Evolutionary conservation across 495 filamentous ascomycete genomes (phyloP), one percentile per base, ranked within the genome.

Genomic region (Hypoxylon lenormandii): DNA sequence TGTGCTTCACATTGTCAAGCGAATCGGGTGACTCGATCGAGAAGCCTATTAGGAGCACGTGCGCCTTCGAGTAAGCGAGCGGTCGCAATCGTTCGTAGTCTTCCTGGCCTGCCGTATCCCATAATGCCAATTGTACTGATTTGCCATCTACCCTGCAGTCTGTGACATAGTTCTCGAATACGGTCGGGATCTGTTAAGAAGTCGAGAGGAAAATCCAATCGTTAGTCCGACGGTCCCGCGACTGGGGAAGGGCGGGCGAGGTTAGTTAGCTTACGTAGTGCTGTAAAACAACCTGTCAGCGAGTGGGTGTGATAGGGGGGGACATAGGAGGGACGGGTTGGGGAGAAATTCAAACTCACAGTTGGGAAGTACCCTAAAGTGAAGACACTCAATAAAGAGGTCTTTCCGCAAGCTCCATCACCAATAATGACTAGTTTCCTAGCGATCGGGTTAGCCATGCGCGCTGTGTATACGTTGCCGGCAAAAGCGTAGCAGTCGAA

Each of bases 81-180:
- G 95, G 95, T 60, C 95, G 92, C 81, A 99, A 83, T 70, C 90
- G 84, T 77, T 99, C 96, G 80, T 98, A 98, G 75, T 98, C 95
- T 87, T 98, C 95, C 79, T 98, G 95, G 59, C 95, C 95, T n/a
- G 95, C 95, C 42, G 95, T 99, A 89, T 99, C 95, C 95, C 95
- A 99, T 70, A 99, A 81, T 61, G 95, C 95, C 68, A 99, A 86
- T 86, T 99, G 96, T 36, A 99, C 95, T 33, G 93, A 96, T 75
- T 96, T 97, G 57, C 94, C 94, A 78, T 99, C 95, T 60, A 98
- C 96, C 79, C 96, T 87, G 81, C 96, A 97, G 82, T 99, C 95
- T 69, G 95, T 97, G 58, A 99, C 95, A 74, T 99, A 99, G 83
- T 98, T 99, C 80, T 99, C 95, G 80, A 99, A 99, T 40, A 99